Base-by-base conservation (phyloP, 2,329 filamentous ascomycete species). In the Colletotrichum echinochloae region DNA sequence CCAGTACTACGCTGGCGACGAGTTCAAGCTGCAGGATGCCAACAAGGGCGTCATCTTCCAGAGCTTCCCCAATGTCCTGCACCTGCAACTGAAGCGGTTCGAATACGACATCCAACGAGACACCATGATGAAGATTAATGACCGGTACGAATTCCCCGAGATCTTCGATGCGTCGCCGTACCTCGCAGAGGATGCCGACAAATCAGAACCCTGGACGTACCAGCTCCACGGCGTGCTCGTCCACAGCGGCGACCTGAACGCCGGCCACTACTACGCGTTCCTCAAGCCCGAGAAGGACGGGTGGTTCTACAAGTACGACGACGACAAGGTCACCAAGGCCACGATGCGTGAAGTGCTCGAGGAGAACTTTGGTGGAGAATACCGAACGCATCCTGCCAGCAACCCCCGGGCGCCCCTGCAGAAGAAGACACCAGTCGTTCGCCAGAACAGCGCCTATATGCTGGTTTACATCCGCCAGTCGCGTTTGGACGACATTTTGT, bases 121-220 rank as follows among this genome's bases (percentile, higher is more conserved):
- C 78, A 94, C 94, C 73, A 98, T 98, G 93, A 98, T 97, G 92
- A 99, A 99, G 83, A 94, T 99, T 79, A 97, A 97, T 77, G 94
- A 97, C 76, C 90, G 94, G 67, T 95, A 96, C 82, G 94, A 97
- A 77, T 97, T 96, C 74, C 94, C 94, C 1, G 93, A 97, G 71
- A 83, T 89, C 66, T 94, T 94, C 76, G 93, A 97, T 78, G 94
- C 95, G 8, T 86, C 93, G 0, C 94, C 94, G 0, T 99, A 96
- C 78, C 89, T 99, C 26, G 92, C 94, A 16, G 91, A 94, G 30
- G 91, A 94, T 71, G 94, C 94, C 33, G 95, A 98, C 79, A 92
- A 86, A 78, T 96, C 94, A 1, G 94, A 98, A 78, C 85, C 95
- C 1, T 98, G 95, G 90, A 87, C 90, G 52, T 99, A 99, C 81